Evolutionary conservation across 2,329 filamentous ascomycete species (phyloP), one percentile per base, ranked within the genome.

Genomic region (Alternaria triticina): DNA sequence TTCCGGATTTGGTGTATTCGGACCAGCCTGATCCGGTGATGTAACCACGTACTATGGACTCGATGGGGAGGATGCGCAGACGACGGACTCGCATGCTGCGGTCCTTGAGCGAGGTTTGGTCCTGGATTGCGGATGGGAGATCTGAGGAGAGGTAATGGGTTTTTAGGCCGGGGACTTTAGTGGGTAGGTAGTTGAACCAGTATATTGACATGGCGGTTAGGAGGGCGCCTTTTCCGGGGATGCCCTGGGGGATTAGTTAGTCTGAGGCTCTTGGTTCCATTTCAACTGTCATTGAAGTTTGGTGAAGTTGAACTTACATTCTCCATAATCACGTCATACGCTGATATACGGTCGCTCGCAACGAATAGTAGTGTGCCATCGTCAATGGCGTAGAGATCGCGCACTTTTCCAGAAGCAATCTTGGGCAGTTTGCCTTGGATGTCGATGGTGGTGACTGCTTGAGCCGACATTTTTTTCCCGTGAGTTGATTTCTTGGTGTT

Each of bases 261-360:
- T n/a, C 2, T 17, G 15, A 40, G 36, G 13, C 5, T 40, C 36
- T 40, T 17, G 33, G 0, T 0, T n/a, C 0, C 1, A 40, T 3
- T n/a, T n/a, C 6, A 10, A 11, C 2, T 2, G 4, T 0, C 5
- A 43, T 15, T 6, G 11, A n/a, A 1, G 4, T n/a, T 17, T 11
- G 6, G 15, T 22, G n/a, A n/a, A 15, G 6, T 52, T 8, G n/a
- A 5, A 73, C 81, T 75, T 78, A 90, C 89, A 82, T 96, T 97
- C 73, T 87, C 83, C 86, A 97, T 89, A 72, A 97, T 89, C 72
- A 96, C 93, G 86, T 98, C 95, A 84, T 95, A 98, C 59, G 96
- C 96, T 23, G 93, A 97, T 79, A 97, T 96, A 70, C 96, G 91
- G 83, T 97, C 94, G 13, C 92, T 91, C 23, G 92, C 91, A 59